Evolutionary conservation across 495 filamentous ascomycete genomes (phyloP), one percentile per base, ranked within the genome.

Genomic region (Glonium stellatum): DNA sequence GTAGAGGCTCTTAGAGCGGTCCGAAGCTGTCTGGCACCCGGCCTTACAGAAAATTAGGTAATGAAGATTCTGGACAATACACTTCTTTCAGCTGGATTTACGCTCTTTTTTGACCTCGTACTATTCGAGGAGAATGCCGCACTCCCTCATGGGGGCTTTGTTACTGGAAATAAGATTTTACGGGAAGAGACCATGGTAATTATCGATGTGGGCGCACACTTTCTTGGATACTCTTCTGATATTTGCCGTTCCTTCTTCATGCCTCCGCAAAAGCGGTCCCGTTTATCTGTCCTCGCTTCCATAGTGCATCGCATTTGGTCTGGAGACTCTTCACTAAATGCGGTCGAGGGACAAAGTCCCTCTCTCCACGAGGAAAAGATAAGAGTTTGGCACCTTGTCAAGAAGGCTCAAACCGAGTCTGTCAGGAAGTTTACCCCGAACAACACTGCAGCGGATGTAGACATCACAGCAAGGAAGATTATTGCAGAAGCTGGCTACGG

Each of bases 181-280:
- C 71, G 75, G 35, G 44, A 73, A 6, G 78, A 80, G 47, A 79
- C 76, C 0, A 80, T 82, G 67, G 66, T 82, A 0, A 67, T 82
- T 15, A 82, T 82, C 42, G 79, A 84, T 59, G 80, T 84, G 34
- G 79, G 80, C 0, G 78, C 79, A 1, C 80, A 81, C 69, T 73
- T 79, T n/a, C 71, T 77, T 48, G 79, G 79, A 22, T 84, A 82
- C 64, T 80, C 76, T 19, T 82, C 79, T 13, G 80, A 84, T 61
- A 81, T 84, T 11, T 79, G 76, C 61, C 77, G 81, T 10, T 81
- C 77, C 22, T 84, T 84, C 66, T 80, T 80, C 59, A 67, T 49
- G 21, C 34, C 36, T 34, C 55, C 12, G 11, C 36, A 12, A 19
- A 21, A 44, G 25, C 4, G 6, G 15, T 55, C 5, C 15, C 5